Evolutionary conservation across 805 yeast species (phyloP).

Genomic region (Yamadazyma scolyti): DNA sequence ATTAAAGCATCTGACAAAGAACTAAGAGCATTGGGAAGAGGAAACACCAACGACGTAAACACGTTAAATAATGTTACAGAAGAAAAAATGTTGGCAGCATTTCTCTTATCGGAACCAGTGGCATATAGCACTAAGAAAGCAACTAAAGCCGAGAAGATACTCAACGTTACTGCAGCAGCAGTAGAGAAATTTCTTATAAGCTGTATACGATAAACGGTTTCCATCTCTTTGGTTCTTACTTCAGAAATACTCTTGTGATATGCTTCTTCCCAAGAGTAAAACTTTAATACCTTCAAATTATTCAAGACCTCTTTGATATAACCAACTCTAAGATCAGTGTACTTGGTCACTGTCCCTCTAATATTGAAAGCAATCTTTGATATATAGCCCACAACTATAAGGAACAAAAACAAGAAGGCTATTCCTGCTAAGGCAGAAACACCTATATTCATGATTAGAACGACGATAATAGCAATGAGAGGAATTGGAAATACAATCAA

Average conservation of each 20-base stretch:
- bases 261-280: conserved; percentile 88
- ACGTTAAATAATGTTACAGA: conserved; percentile 66
- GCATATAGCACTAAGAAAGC: conserved; percentile 38
- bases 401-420: conserved; percentile 50
- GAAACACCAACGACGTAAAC: conserved; percentile 57
- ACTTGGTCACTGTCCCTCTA: conserved; percentile 55
- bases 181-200: conserved; percentile 57
- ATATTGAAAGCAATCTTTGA: conserved; percentile 51
- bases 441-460: conserved; percentile 67
- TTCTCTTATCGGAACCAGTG: conserved; percentile 24
- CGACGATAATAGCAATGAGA: conserved; percentile 56
- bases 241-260: conserved; percentile 54
- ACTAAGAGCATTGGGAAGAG: conserved; percentile 69
- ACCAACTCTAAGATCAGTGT: conserved; percentile 75
- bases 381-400: conserved; percentile 41
- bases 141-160: conserved; percentile 69
- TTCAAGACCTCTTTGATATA: conserved; percentile 74
- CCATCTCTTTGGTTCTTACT: conserved; percentile 61
- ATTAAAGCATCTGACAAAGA: conserved; percentile 65
- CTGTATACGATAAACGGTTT: conserved; percentile 58
- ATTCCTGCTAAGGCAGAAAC: conserved; percentile 70
- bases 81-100: conserved; percentile 65
- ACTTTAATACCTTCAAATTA: conserved; percentile 78
- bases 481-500: conserved; percentile 62
- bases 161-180: conserved; percentile 66